Evolutionary conservation across 768 basidiomycete species (phyloP).

Genomic region (Chalciporus sphaerocephalus): DNA sequence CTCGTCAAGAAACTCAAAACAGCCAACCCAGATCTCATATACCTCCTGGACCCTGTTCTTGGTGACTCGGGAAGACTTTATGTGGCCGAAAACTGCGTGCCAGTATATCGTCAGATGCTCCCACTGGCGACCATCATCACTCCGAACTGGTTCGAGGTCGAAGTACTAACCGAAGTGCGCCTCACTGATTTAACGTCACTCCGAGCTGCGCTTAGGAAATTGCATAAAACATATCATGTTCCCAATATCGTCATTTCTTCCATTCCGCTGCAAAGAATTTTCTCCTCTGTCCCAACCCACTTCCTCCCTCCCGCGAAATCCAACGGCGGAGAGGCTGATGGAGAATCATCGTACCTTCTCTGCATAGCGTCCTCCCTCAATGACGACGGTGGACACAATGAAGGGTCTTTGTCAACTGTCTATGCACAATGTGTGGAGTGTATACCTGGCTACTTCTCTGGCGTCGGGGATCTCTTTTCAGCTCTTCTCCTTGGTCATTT

Average conservation of each 20-base stretch:
- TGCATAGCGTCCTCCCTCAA: conserved; percentile 70
- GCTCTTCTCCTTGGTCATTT: conserved; percentile 86
- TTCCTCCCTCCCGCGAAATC: conserved; percentile 31
- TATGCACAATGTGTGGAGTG: conserved; percentile 71
- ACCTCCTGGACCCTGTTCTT: conserved; percentile 93
- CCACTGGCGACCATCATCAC: conserved; percentile 90
- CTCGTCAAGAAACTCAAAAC: conserved; percentile 59
- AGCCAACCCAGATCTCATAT: conserved; percentile 60
- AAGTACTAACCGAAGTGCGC: conserved; percentile 69
- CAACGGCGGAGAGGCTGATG: background rate
- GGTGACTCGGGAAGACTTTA: conserved; percentile 90
- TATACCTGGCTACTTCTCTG: conserved; percentile 89
- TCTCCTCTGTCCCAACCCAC: conserved; percentile 44
- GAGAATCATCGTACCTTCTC: conserved; percentile 52
- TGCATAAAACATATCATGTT: conserved; percentile 74
- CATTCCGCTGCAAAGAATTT: conserved; percentile 70
- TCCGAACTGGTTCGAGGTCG: conserved; percentile 97
- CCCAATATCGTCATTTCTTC: conserved; percentile 92
- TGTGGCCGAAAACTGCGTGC: conserved; percentile 81
- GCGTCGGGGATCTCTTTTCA: conserved; percentile 96
- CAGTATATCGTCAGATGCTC: conserved; percentile 77
- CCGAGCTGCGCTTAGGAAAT: conserved; percentile 57
- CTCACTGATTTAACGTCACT: conserved; percentile 68
- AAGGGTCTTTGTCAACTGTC: conserved; percentile 39
- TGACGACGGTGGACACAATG: conserved; percentile 13